phyloP scores from a whole-genome alignment of 2,329 filamentous ascomycete species.

The Penicillium sp. region DNA sequence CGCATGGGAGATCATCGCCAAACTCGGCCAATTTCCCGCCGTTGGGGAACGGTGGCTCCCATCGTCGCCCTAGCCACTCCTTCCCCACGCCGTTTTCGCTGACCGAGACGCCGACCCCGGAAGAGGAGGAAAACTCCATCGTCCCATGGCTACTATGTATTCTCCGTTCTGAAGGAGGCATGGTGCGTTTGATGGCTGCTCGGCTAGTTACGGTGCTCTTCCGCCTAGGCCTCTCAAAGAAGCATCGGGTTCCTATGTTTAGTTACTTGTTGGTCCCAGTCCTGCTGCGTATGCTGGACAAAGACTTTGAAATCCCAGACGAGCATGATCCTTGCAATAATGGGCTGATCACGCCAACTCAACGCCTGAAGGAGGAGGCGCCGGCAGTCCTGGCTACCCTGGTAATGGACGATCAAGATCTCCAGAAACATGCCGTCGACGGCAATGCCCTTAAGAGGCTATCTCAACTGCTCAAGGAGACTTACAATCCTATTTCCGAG shows the following conservation, averaged over 20 bases:
- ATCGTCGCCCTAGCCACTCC: slow-evolving; percentile 39
- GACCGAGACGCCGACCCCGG: slow-evolving; percentile 45
- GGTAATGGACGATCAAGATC: slow-evolving; percentile 72
- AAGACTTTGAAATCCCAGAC: slow-evolving; percentile 45
- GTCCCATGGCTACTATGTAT: slow-evolving; percentile 72
- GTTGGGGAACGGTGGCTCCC: slow-evolving; percentile 46
- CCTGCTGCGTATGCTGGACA: slow-evolving; percentile 66
- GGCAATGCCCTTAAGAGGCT: slow-evolving; percentile 63
- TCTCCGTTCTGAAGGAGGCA: slow-evolving; percentile 58
- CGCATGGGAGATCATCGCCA: slow-evolving; percentile 33
- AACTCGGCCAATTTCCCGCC: slow-evolving; percentile 55
- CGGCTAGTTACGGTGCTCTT: slow-evolving; percentile 70
- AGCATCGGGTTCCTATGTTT: slow-evolving; percentile 64
- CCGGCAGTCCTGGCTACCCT: slow-evolving; percentile 76
- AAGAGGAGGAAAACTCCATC: slow-evolving; percentile 69
- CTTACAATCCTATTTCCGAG: slow-evolving; percentile 61
- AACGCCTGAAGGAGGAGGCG: slow-evolving; percentile 66
- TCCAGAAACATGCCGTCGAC: slow-evolving; percentile 83
- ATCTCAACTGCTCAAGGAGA: slow-evolving; percentile 64
- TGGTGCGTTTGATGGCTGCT: slow-evolving; percentile 67
- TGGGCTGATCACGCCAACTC: slow-evolving; percentile 44
- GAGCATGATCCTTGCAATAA: slow-evolving; percentile 43
- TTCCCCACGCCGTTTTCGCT: slow-evolving; percentile 37
- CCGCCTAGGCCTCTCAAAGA: slow-evolving; percentile 66
- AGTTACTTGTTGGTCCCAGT: slow-evolving; percentile 70